Evolutionary conservation across 78 protist species (phyloP).

Genomic region (slime mould (Dictyostelium discoideum)): DNA sequence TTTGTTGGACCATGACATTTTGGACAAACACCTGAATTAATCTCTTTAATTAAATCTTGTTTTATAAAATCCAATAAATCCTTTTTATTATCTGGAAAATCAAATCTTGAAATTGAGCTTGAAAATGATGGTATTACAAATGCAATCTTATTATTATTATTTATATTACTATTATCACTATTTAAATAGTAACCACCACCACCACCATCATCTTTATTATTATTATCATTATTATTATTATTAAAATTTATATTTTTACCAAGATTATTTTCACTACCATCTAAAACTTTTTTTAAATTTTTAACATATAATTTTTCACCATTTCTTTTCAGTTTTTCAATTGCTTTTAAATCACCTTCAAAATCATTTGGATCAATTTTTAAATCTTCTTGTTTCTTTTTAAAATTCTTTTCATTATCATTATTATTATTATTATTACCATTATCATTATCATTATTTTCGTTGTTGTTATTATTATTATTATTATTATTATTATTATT

Average conservation of each 20-base stretch:
- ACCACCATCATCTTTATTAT: neutral
- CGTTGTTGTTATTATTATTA: neutral
- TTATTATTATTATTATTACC: neutral
- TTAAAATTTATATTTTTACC: neutral
- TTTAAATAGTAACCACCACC: neutral
- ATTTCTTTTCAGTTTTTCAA: neutral
- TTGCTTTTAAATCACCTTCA: neutral
- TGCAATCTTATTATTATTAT: neutral
- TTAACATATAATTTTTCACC: neutral
- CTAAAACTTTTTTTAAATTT: neutral
- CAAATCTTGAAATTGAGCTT: constrained; percentile 1
- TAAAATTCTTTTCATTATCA: neutral
- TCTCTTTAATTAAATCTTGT: neutral
- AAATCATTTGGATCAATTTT: neutral
- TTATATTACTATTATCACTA: neutral
- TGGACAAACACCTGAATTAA: constrained; percentile 31
- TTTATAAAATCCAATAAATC: neutral
- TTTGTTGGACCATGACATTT: constrained; percentile 71
- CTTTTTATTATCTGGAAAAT: constrained; percentile 30
- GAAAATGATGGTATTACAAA: constrained; percentile 67
- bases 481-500: neutral
- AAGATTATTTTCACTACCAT: neutral
- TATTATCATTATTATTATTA: neutral
- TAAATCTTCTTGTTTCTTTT: neutral
- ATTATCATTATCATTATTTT: neutral